phyloP scores from a whole-genome alignment of 768 basidiomycete species.

The Steccherinum ochraceum region DNA sequence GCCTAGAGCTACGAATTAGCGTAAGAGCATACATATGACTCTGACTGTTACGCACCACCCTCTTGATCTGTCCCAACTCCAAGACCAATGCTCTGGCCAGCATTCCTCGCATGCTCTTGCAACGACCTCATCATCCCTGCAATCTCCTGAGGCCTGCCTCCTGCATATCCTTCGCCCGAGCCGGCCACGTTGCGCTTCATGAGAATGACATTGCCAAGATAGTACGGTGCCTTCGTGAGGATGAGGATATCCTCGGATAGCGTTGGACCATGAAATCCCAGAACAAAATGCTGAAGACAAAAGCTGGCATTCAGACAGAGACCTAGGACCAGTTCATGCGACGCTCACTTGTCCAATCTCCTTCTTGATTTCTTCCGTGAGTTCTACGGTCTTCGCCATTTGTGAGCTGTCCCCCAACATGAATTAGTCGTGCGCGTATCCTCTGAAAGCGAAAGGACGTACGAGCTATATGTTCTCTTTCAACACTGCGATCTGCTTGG shows the following conservation, averaged over 20 bases:
- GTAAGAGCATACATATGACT: background rate
- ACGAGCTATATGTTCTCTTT: no score
- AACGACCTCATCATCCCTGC: constrained; percentile 17
- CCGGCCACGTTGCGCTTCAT: constrained; percentile 64
- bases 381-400: constrained; percentile 8
- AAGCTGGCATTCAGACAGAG: background rate
- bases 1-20: no score
- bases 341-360: constrained; percentile 24
- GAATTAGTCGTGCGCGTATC: no score
- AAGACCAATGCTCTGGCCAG: constrained; percentile 49
- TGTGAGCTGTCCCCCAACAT: no score
- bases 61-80: constrained; percentile 73
- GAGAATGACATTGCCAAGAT: constrained; percentile 47
- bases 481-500: no score
- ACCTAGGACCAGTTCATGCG: no score
- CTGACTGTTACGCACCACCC: constrained; percentile 40
- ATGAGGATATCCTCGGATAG: constrained; percentile 37
- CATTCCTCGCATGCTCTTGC: constrained; percentile 48
- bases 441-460: no score
- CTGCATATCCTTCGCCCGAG: constrained; percentile 14
- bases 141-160: background rate
- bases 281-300: constrained; percentile 53
- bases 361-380: constrained; percentile 18
- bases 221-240: background rate
- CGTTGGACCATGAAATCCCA: constrained; percentile 60